Base-by-base conservation (phyloP, 805 yeast species). In the Barnettozyma populi region DNA sequence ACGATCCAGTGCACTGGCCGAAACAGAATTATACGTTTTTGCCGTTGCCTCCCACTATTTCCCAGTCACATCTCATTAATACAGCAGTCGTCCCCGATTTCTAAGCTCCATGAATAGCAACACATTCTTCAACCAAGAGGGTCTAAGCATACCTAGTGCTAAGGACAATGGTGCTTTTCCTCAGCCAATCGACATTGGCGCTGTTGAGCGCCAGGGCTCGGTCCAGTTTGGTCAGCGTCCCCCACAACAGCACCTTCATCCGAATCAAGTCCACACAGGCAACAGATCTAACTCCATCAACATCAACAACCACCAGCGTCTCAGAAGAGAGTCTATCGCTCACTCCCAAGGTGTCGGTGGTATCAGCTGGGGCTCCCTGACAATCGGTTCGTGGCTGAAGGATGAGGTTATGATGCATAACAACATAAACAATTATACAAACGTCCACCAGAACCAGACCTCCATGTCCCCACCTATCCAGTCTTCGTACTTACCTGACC, bases 341-440 rank as follows among this genome's bases (percentile, higher is more conserved):
- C 98, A 92, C 64, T 85, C 96, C 2, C 96, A 89, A 64, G 98
- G 98, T 10, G 87, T 94, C 84, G 98, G 98, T 39, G 99, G 98
- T 41, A 86, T 92, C 31, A 84, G 95, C 8, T 92, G 97, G 97
- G 98, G 98, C 20, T 90, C 96, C 3, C 80, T 90, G 48, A 85
- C 95, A 24, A 90, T 92, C 27, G 97, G 97, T 13, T 83, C 94
- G 14, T 92, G 99, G 99, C 72, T 92, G 21, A 86, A 90, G 62
- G 98, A 92, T 65, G 99, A 92, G 61, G 92, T 86, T 18, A 75
- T 86, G 80, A 76, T 84, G 71, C 74, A 66, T 41, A 52, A 51
- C 27, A 49, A 51, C 38, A 19, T 49, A 13, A 49, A 50, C 36
- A 56, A 55, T 44, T 48, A 52, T 41, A 41, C 42, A 49, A 60